Evolutionary conservation across 2,329 filamentous ascomycete genomes (phyloP), one percentile per base, ranked within the genome.

Genomic region (Cercospora sp.): DNA sequence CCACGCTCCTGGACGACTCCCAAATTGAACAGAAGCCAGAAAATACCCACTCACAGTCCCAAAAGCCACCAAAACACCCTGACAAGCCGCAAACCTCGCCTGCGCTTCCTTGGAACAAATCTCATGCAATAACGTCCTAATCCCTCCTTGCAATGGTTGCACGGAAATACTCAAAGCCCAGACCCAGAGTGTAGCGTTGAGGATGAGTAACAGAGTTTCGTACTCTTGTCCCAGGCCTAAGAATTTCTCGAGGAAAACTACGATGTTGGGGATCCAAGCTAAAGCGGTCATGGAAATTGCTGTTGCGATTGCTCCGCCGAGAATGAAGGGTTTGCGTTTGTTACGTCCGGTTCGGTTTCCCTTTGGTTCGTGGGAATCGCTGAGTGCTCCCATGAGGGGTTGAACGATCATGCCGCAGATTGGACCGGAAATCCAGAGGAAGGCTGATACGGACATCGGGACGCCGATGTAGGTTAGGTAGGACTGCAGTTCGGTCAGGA

Each of bases 271-370:
- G 5, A 28, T 63, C 42, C 42, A 63, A 18, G 60, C 60, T 16
- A 63, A 28, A 13, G 40, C 60, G 28, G 6, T 45, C 60, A 63
- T 63, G 23, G 40, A 63, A 26, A 9, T 12, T 18, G 60, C 36
- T 18, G 60, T 63, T 13, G 60, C 60, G 12, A 63, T 63, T 16
- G 60, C 42, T 31, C 60, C 60, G 1, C 13, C 40, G 7, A 63
- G 40, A 10, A 63, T 63, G 26, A 63, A 63, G 28, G 60, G 60
- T 33, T 55, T 63, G n/a, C 40, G 60, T n/a, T 51, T 45, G n/a
- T 63, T 63, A 3, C 60, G 28, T 13, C 42, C 51, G 28, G 51
- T 7, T 16, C 33, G 33, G 12, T 13, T 16, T 13, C 23, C 23
- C 12, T n/a, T 28, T 16, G 53, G 23, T 13, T 57, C 53, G 26